Evolutionary conservation across 2,329 filamentous ascomycete species (phyloP).

Genomic region (Eurotiales sp.): DNA sequence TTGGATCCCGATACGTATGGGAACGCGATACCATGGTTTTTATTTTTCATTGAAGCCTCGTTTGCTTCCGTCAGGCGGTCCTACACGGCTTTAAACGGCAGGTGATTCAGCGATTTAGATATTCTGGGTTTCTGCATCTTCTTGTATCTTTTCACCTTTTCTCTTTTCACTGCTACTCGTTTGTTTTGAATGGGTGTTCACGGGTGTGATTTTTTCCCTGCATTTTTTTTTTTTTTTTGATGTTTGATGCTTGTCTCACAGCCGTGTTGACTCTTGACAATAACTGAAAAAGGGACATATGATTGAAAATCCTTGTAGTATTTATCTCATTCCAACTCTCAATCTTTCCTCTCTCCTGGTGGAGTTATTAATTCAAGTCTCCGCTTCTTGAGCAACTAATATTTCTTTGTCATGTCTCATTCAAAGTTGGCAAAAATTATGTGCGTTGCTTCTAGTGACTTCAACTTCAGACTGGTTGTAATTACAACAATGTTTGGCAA

Average conservation of each 20-base stretch:
- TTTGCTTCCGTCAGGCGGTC: constrained; percentile 5
- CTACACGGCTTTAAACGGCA: constrained; percentile 9
- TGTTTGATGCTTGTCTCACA: background rate
- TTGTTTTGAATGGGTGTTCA: constrained; percentile 3
- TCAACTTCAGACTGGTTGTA: background rate
- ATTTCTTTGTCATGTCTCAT: no score
- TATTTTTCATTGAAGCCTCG: constrained; percentile 8
- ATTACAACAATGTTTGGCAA: no score
- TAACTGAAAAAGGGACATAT: background rate
- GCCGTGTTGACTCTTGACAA: background rate
- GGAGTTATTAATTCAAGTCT: no score
- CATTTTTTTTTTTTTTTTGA: no score
- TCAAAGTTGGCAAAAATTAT: no score
- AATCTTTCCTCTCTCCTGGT: background rate
- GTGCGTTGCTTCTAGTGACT: background rate
- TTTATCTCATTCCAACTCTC: background rate
- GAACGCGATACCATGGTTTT: constrained; percentile 11
- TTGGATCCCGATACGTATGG: constrained; percentile 6
- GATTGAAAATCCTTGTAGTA: background rate
- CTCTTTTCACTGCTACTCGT: background rate
- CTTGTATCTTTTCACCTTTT: constrained; percentile 10
- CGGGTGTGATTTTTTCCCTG: constrained; percentile 7
- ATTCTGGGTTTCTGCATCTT: constrained; percentile 11
- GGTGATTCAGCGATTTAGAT: constrained; percentile 13
- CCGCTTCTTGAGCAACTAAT: no score